Evolutionary conservation across 2,329 filamentous ascomycete species (phyloP), one percentile per base, ranked within the genome.

Genomic region (Colletotrichum higginsianum): DNA sequence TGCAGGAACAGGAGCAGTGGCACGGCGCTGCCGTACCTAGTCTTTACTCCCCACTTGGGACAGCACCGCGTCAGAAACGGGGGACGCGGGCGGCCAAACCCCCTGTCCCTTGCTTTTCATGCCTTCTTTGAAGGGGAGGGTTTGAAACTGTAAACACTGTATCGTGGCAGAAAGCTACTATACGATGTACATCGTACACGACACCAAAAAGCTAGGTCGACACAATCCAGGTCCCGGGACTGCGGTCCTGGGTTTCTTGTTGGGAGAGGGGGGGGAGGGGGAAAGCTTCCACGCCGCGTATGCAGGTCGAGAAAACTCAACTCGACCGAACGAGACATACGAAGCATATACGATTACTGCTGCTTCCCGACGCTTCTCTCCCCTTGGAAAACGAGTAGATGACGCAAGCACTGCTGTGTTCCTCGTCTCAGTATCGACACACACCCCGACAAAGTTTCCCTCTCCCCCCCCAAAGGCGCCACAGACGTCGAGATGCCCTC

Each of bases 81-180:
- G 38, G 26, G 46, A 35, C 8, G 16, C 40, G 15, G 16, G 26
- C 15, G 38, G 46, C 38, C 13, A 67, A 56, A 21, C 56, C 57
- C n/a, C 13, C 30, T 57, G 35, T 56, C 30, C 18, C 46, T 46
- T 46, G 67, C 30, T 49, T 53, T 61, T 50, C 26, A 57, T 47
- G 64, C 57, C 49, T 35, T 53, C 30, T 47, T 49, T 46, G 26
- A 26, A 56, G 30, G 57, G 52, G 30, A 58, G 40, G 44, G 23
- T 46, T 66, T 18, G 60, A 71, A 71, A 71, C 63, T 57, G 55
- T 67, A 71, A 71, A 71, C 23, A 57, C 67, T 56, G 64, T 64
- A 62, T 53, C 52, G 44, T 38, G 46, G 58, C 50, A 47, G 38
- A 63, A 23, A 44, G 38, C 11, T 60, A 38, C 30, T 9, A 35